phyloP scores from a whole-genome alignment of 2,329 filamentous ascomycete species.

The Penicillium sp. region DNA sequence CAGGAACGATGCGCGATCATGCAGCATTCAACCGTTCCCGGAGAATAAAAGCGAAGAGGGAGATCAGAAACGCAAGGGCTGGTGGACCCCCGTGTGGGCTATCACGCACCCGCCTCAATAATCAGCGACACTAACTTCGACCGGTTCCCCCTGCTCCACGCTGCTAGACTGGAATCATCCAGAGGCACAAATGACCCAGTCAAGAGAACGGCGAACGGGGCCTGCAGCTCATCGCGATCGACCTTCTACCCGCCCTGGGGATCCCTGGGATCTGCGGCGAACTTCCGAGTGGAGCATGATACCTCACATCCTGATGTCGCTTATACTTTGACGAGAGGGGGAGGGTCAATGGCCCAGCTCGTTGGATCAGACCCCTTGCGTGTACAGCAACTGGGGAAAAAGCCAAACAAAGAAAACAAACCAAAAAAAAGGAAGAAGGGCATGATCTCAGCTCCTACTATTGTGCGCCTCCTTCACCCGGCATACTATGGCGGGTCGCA shows the following conservation, averaged over 20 bases:
- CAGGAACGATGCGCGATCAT: slow-evolving; percentile 1
- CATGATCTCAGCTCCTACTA: background rate
- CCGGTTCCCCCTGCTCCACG: background rate
- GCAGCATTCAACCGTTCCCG: slow-evolving; percentile 1
- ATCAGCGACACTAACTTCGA: background rate
- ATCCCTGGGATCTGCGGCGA: slow-evolving; percentile 22
- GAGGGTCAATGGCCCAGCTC: slow-evolving; percentile 1
- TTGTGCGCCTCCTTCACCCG: background rate
- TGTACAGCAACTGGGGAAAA: slow-evolving; percentile 1
- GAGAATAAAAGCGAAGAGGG: slow-evolving; percentile 8
- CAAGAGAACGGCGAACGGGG: background rate
- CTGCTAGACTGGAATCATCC: background rate
- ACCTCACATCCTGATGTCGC: slow-evolving; percentile 27
- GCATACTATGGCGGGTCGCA: slow-evolving; percentile 3
- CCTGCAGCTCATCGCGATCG: slow-evolving; percentile 18
- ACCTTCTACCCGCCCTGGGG: slow-evolving; percentile 18
- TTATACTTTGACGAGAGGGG: slow-evolving; percentile 9
- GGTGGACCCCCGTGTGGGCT: slow-evolving; percentile 3
- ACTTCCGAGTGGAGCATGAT: slow-evolving; percentile 15
- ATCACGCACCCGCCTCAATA: background rate
- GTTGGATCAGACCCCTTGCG: slow-evolving; percentile 19
- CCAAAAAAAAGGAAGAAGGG: background rate
- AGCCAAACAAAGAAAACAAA: background rate
- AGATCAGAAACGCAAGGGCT: slow-evolving; percentile 2
- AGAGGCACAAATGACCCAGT: background rate